Evolutionary conservation across 352 stramenopile species (phyloP).

Genomic region (Phytophthora pseudosyringae): DNA sequence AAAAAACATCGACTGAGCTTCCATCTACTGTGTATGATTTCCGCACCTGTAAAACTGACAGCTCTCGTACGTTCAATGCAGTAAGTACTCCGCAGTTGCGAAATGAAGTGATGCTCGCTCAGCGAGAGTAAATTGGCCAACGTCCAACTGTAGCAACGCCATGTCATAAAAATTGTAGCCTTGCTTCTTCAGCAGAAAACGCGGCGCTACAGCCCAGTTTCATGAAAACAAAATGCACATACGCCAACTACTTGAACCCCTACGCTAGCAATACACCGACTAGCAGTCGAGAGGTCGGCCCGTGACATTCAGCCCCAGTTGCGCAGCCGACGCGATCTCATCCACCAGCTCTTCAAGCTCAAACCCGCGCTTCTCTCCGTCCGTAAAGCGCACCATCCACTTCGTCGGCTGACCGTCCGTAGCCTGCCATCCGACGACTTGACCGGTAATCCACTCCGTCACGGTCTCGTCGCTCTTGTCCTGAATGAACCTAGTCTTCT

Average conservation of each 20-base stretch:
- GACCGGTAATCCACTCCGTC: slow-evolving; percentile 36
- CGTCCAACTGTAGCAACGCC: no score
- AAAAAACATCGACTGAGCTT: no score
- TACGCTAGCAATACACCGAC: background rate
- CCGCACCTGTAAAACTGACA: no score
- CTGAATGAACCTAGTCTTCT: slow-evolving; percentile 20
- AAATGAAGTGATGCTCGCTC: no score
- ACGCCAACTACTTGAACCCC: background rate
- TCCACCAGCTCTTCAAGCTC: slow-evolving; percentile 34
- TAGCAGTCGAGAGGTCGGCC: slow-evolving; percentile 8
- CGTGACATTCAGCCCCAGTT: slow-evolving; percentile 30
- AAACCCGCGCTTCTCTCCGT: slow-evolving; percentile 22
- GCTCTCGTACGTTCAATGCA: no score
- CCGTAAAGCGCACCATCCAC: slow-evolving; percentile 32
- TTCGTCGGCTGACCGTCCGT: slow-evolving; percentile 14
- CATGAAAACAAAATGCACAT: background rate
- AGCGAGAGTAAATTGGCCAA: no score
- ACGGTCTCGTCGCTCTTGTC: slow-evolving; percentile 13
- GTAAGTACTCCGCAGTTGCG: no score
- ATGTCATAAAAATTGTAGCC: no score
- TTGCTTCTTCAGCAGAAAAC: no score
- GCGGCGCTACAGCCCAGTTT: background rate
- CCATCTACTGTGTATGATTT: no score
- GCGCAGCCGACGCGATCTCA: slow-evolving; percentile 19
- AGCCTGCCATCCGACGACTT: slow-evolving; percentile 32